Evolutionary conservation across 345 rosid genomes (phyloP), one percentile per base, ranked within the genome.

Genomic region (Moricandia arvensis): DNA sequence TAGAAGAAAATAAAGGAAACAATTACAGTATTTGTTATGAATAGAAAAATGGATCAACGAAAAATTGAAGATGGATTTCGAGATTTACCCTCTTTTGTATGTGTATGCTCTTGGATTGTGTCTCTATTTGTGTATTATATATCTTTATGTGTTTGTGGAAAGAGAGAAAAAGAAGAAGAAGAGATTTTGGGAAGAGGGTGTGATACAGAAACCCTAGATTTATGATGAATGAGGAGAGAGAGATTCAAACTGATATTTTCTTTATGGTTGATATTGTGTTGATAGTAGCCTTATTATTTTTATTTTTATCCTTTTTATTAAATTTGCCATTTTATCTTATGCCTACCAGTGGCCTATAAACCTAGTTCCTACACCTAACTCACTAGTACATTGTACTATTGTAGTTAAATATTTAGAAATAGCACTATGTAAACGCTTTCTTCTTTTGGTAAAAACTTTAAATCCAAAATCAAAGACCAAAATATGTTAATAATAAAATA

Each of bases 171-270:
- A 33, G 8, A 7, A 34, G 4, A 49, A 16, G 30, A 27, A 8
- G 30, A 59, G 35, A 37, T 49, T 47, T 69, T 29, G 70, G 64
- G 59, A 69, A 54, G 49, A 30, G 58, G 38, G 11, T 60, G 63
- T 57, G 69, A 51, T 72, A 21, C 51, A 55, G 68, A 83, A 85
- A 73, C 90, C 90, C 92, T 86, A 86, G 82, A 82, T 81, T 77
- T 79, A 47, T 66, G 69, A 69, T 21, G 33, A 26, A 16, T 8
- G 59, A 62, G 11, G 9, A 27, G 37, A 33, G 41, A 35, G 41
- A 35, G 41, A 35, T 21, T 21, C 24, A 18, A 59, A 30, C 8
- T 37, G 17, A 17, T 27, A n/a, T n/a, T n/a, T n/a, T n/a, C n/a
- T n/a, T n/a, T n/a, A n/a, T n/a, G n/a, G n/a, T n/a, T n/a, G n/a